These are phyloP conservation scores for Pestalotiopsis sp. DNA, from an alignment of 2,329 filamentous ascomycete genomes.

Conservation along the genomic window DNA sequence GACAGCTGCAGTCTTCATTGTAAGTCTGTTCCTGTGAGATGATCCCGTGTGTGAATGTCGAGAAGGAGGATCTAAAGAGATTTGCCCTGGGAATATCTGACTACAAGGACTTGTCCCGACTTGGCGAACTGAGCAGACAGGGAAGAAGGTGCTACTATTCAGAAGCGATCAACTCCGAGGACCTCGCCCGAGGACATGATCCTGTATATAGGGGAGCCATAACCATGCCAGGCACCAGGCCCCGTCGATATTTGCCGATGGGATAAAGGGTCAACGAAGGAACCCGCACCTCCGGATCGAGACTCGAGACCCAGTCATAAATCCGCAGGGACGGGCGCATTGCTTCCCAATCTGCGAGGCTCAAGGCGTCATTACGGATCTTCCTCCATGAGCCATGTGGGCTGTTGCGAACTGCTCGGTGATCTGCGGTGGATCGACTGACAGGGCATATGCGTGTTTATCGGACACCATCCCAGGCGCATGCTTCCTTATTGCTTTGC, in stretches of 20 bases:
- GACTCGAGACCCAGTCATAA: background rate
- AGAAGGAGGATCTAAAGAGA: background rate
- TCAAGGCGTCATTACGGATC: conserved; percentile 7
- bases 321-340: background rate
- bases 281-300: background rate
- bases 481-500: background rate
- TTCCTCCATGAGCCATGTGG: background rate
- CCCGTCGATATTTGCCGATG: background rate
- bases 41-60: background rate
- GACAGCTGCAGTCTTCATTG: background rate
- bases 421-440: background rate
- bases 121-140: background rate
- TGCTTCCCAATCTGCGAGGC: background rate
- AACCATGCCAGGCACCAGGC: background rate
- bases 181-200: background rate
- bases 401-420: background rate
- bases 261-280: background rate
- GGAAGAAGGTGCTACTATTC: background rate
- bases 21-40: background rate
- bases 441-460: conserved; percentile 2
- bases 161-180: background rate
- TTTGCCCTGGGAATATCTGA: background rate
- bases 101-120: background rate
- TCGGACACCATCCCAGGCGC: background rate
- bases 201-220: background rate